phyloP scores from a whole-genome alignment of 2,329 filamentous ascomycete species.

The Xenoacremonium recifei region DNA sequence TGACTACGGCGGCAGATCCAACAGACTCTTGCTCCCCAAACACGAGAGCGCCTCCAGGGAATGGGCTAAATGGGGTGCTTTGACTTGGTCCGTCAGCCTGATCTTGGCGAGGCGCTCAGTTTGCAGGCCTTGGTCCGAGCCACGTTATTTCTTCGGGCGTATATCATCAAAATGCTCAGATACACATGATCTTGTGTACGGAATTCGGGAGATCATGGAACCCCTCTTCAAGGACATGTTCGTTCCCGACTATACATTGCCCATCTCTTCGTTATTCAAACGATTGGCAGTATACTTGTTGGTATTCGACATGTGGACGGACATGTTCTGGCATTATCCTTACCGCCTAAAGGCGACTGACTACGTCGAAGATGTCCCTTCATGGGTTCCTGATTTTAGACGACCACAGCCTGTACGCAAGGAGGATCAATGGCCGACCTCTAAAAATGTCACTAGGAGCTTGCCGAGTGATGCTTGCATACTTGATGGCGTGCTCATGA shows the following conservation, averaged over 20 bases:
- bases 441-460: background rate
- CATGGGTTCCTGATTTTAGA: background rate
- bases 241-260: background rate
- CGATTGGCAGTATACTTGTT: background rate
- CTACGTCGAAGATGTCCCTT: background rate
- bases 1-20: background rate
- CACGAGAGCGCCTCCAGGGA: background rate
- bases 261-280: background rate
- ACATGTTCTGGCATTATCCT: background rate
- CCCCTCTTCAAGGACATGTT: background rate
- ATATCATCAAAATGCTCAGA: background rate
- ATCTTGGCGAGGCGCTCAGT: background rate
- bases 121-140: background rate
- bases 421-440: background rate
- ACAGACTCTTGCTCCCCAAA: background rate
- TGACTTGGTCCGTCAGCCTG: background rate
- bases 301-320: background rate
- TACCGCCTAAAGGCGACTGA: background rate
- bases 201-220: background rate
- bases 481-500: background rate
- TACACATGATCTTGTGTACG: background rate
- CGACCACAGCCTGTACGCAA: background rate
- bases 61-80: background rate
- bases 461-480: background rate
- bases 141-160: background rate